Evolutionary conservation across 345 rosid species (phyloP).

Genomic region (Angophora floribunda): DNA sequence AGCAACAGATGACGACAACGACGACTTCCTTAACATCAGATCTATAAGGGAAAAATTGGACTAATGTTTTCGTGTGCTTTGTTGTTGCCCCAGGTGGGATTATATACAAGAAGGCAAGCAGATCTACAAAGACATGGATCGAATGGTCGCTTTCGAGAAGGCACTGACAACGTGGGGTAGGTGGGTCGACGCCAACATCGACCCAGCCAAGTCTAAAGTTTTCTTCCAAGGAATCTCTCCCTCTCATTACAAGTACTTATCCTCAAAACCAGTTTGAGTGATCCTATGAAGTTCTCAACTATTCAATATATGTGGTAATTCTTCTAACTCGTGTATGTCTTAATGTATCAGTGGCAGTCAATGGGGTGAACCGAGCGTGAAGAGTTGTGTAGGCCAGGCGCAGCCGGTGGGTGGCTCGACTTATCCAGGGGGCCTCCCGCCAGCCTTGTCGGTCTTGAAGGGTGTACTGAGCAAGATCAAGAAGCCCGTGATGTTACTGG

Average conservation of each 20-base stretch:
- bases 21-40: background rate
- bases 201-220: slow-evolving; percentile 44
- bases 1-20: background rate
- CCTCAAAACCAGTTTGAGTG: background rate
- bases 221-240: slow-evolving; percentile 89
- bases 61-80: background rate
- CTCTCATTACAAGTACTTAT: slow-evolving; percentile 57
- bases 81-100: slow-evolving; percentile 55
- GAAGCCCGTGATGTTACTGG: slow-evolving; percentile 49
- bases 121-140: slow-evolving; percentile 59
- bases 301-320: background rate
- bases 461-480: slow-evolving; percentile 28
- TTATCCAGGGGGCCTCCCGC: slow-evolving; percentile 60
- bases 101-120: slow-evolving; percentile 30
- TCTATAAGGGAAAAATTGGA: background rate
- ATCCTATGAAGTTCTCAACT: background rate
- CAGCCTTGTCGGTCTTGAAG: slow-evolving; percentile 45
- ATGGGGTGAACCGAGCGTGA: slow-evolving; percentile 57
- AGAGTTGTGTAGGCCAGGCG: slow-evolving; percentile 49
- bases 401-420: slow-evolving; percentile 46
- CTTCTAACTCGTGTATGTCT: no score
- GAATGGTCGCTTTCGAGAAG: slow-evolving; percentile 49
- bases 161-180: slow-evolving; percentile 69
- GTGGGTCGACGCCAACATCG: slow-evolving; percentile 61
- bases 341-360: slow-evolving; percentile 30